A percentile compares a stretch with the other conserved stretches of the same genome.
phyloP scores from a whole-genome alignment of 2,329 filamentous ascomycete species.

The Dactylellina cionopaga region DNA sequence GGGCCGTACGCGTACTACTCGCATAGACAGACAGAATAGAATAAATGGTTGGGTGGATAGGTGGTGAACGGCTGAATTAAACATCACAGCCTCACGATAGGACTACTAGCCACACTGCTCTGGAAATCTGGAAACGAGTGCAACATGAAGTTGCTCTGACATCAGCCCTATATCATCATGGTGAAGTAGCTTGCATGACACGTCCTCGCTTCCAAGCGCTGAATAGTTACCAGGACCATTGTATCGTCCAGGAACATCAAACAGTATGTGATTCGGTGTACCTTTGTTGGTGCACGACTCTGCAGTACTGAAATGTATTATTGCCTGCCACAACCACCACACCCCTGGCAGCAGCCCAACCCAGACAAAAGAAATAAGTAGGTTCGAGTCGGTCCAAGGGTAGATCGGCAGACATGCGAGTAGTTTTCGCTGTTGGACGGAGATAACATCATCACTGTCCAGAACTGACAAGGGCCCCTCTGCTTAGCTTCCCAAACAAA shows the following conservation, averaged over 20 bases:
- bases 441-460: conserved; percentile 42
- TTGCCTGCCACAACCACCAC: no score
- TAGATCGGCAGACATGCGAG: no score
- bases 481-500: conserved; percentile 14
- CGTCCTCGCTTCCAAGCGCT: conserved; percentile 25
- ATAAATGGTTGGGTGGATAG: no score
- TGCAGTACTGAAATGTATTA: no score
- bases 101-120: conserved; percentile 12
- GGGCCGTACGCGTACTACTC: no score
- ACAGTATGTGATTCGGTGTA: no score
- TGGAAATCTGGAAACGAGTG: not conserved
- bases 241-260: not conserved
- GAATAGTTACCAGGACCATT: conserved; percentile 4
- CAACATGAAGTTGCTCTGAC: conserved; percentile 8
- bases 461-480: not conserved
- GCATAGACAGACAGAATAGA: no score
- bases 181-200: conserved; percentile 3
- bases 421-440: conserved; percentile 22
- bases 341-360: not conserved
- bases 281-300: not conserved
- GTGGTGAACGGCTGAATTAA: no score
- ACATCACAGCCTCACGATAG: no score
- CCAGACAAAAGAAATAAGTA: no score
- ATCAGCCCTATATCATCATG: conserved; percentile 37
- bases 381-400: conserved; percentile 9